Percentiles rank a stretch among this genome's conserved stretches.
Evolutionary conservation across 192 early-diverging fungal species (phyloP).

Genomic region (Backusella australiensis): DNA sequence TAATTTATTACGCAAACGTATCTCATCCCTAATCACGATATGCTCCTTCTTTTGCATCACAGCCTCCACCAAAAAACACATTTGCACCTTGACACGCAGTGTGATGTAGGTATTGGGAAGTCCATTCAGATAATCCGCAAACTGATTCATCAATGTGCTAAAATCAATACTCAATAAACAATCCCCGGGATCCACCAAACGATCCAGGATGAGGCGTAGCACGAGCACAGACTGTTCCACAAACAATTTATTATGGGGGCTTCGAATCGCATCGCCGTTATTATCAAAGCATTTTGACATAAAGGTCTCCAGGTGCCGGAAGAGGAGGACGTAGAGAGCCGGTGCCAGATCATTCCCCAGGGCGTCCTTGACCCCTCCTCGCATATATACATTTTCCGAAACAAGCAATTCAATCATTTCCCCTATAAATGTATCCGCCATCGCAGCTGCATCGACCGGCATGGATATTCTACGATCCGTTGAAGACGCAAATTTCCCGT

Average conservation of each 20-base stretch:
- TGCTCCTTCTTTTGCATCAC: slow-evolving; percentile 72
- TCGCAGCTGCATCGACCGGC: slow-evolving; percentile 30
- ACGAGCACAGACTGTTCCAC: slow-evolving; percentile 68
- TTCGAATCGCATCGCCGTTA: slow-evolving; percentile 53
- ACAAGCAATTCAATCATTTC: slow-evolving; percentile 76
- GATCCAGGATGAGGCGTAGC: slow-evolving; percentile 65
- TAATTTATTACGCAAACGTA: slow-evolving; percentile 64
- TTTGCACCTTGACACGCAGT: slow-evolving; percentile 64
- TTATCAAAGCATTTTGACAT: slow-evolving; percentile 60
- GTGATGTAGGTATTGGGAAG: slow-evolving; percentile 46
- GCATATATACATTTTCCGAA: slow-evolving; percentile 69
- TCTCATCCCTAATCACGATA: slow-evolving; percentile 66
- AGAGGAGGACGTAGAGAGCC: slow-evolving; percentile 61
- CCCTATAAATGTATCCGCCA: slow-evolving; percentile 65
- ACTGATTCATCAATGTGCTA: slow-evolving; percentile 56
- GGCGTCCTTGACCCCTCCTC: slow-evolving; percentile 75
- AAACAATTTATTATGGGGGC: slow-evolving; percentile 55
- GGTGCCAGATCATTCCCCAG: slow-evolving; percentile 70
- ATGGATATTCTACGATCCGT: background rate
- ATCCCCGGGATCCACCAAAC: slow-evolving; percentile 52
- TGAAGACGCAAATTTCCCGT: background rate
- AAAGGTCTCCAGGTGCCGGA: slow-evolving; percentile 54
- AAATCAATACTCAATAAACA: slow-evolving; percentile 64
- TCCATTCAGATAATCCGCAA: slow-evolving; percentile 66
- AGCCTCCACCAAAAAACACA: slow-evolving; percentile 70